Conservation (phyloP, 2,329 filamentous ascomycete genomes). For the Neofusicoccum ribis region DNA sequence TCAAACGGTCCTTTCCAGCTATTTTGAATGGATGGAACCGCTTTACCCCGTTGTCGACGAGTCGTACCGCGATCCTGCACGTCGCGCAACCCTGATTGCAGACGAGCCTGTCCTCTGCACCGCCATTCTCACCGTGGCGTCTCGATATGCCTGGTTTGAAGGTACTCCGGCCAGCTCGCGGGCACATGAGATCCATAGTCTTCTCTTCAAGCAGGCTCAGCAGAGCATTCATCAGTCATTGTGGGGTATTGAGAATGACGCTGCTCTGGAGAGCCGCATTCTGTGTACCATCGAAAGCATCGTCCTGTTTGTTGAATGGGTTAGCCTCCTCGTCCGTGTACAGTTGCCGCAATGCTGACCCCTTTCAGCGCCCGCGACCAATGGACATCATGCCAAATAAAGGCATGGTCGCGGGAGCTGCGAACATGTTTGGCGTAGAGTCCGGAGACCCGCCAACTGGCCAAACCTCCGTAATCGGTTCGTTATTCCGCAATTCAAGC, state of each 20-base stretch:
- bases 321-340: background rate
- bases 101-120: background rate
- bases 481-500: too few relatives aligned
- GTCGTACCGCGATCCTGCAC: background rate
- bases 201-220: constrained; percentile 5
- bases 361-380: background rate
- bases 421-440: background rate
- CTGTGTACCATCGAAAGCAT: background rate
- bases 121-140: background rate
- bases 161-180: background rate
- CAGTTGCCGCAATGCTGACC: background rate
- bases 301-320: constrained; percentile 1
- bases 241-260: background rate
- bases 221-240: background rate
- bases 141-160: background rate
- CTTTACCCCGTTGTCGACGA: background rate
- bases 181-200: background rate
- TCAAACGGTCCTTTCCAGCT: background rate
- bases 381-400: constrained; percentile 8
- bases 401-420: background rate
- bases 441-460: background rate
- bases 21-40: background rate
- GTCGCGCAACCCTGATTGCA: background rate
- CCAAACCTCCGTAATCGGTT: background rate
- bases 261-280: background rate